Evolutionary conservation across 2,329 filamentous ascomycete genomes (phyloP).

Genomic region (Calonectria leucothoes): DNA sequence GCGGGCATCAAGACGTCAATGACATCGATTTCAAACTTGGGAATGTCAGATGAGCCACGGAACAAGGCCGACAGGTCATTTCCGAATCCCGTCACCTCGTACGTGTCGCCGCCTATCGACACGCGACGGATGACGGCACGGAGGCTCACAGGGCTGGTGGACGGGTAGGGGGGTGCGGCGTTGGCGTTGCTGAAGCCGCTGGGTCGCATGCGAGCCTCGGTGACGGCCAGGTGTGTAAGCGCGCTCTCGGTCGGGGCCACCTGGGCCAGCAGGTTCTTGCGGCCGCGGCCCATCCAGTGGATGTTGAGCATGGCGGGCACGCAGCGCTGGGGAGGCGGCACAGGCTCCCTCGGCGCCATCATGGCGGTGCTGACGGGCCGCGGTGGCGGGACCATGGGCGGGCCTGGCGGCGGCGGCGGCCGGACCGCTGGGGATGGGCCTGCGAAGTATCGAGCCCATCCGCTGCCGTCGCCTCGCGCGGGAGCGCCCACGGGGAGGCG

Average conservation of each 20-base stretch:
- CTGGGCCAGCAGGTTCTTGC: constrained; percentile 44
- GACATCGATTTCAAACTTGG: constrained; percentile 39
- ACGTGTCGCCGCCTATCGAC: constrained; percentile 34
- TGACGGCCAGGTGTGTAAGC: constrained; percentile 33
- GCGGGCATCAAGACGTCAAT: neutral
- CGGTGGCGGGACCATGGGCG: neutral
- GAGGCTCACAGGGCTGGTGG: constrained; percentile 6
- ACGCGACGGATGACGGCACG: constrained; percentile 35
- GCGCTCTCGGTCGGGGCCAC: constrained; percentile 49
- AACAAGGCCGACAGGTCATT: constrained; percentile 42
- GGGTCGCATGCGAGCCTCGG: constrained; percentile 34
- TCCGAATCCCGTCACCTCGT: constrained; percentile 39
- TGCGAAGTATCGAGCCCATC: neutral
- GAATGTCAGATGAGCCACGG: constrained; percentile 28
- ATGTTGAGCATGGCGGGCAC: constrained; percentile 42
- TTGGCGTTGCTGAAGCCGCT: constrained; percentile 20
- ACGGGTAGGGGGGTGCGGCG: constrained; percentile 14
- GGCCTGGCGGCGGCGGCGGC: constrained; percentile 7
- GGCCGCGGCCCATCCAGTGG: constrained; percentile 42
- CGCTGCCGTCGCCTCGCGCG: neutral
- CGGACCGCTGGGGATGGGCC: neutral
- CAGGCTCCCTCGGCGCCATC: neutral
- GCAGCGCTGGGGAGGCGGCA: neutral
- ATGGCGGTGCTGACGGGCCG: neutral
- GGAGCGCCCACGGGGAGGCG: neutral